Conservation (phyloP, 2,329 filamentous ascomycete genomes). For the Claviceps sp. region DNA sequence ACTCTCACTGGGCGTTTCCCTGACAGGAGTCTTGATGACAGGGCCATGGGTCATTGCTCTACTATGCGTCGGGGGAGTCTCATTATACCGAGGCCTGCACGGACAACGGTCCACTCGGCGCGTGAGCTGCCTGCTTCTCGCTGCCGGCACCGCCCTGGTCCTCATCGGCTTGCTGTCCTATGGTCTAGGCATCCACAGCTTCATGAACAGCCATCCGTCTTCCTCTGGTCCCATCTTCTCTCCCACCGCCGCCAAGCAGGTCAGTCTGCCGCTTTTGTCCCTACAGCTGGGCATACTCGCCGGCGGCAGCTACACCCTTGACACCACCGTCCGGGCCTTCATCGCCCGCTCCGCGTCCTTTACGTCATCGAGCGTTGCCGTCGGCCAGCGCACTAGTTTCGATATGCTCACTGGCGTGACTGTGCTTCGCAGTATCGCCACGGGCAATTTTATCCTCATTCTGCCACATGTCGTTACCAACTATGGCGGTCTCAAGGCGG, state of each 20-base stretch:
- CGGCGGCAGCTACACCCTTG: slow-evolving; percentile 26
- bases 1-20: slow-evolving; percentile 24
- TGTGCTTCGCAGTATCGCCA: slow-evolving; percentile 26
- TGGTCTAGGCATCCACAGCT: slow-evolving; percentile 23
- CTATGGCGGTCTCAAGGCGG: slow-evolving; percentile 21
- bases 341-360: slow-evolving; percentile 35
- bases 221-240: slow-evolving; percentile 14
- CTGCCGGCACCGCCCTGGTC: slow-evolving; percentile 23
- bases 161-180: slow-evolving; percentile 30
- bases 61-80: slow-evolving; percentile 18
- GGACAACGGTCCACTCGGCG: slow-evolving; percentile 19
- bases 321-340: slow-evolving; percentile 27
- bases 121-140: slow-evolving; percentile 21
- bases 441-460: slow-evolving; percentile 30
- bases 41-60: slow-evolving; percentile 30
- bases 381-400: slow-evolving; percentile 30
- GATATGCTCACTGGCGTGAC: slow-evolving; percentile 34
- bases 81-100: slow-evolving; percentile 18
- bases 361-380: slow-evolving; percentile 31
- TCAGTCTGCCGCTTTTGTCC: slow-evolving; percentile 27
- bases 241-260: slow-evolving; percentile 12
- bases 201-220: slow-evolving; percentile 17
- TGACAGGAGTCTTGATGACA: slow-evolving; percentile 30
- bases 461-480: slow-evolving; percentile 23
- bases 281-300: slow-evolving; percentile 35